These are phyloP conservation scores for Gaultheria prostrata DNA, from an alignment of 148 eudicot species.

Conservation along the genomic window DNA sequence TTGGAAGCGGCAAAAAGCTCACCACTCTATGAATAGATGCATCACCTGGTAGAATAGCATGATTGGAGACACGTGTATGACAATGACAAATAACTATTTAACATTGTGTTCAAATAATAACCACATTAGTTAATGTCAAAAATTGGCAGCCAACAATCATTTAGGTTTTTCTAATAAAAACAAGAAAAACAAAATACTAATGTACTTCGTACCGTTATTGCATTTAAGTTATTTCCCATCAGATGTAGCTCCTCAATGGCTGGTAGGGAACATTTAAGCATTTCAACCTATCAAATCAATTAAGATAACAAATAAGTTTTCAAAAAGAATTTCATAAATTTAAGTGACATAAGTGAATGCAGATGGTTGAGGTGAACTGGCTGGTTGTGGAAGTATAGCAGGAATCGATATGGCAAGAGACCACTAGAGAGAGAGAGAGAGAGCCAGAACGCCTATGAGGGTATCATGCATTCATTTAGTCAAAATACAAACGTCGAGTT, in stretches of 20 bases:
- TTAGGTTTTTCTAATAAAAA: not conserved
- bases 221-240: constrained; percentile 65
- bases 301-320: constrained; percentile 9
- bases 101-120: not conserved
- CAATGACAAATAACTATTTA: not conserved
- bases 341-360: not conserved
- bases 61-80: not conserved
- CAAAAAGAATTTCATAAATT: not conserved
- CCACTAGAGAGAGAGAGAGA: not conserved
- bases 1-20: not conserved
- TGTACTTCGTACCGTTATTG: constrained; percentile 50
- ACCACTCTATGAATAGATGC: not conserved
- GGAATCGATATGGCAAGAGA: not conserved
- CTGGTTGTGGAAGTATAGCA: not conserved
- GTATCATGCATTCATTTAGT: not conserved
- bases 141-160: not conserved
- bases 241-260: constrained; percentile 84
- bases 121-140: not conserved
- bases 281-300: constrained; percentile 55
- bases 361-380: not conserved
- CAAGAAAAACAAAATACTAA: not conserved
- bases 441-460: not conserved
- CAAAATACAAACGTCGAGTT: not conserved
- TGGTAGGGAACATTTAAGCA: constrained; percentile 58
- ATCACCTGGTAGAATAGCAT: not conserved